These are phyloP conservation scores for Daphne laureola DNA, from an alignment of 441 rosid genomes.

Conservation along the genomic window DNA sequence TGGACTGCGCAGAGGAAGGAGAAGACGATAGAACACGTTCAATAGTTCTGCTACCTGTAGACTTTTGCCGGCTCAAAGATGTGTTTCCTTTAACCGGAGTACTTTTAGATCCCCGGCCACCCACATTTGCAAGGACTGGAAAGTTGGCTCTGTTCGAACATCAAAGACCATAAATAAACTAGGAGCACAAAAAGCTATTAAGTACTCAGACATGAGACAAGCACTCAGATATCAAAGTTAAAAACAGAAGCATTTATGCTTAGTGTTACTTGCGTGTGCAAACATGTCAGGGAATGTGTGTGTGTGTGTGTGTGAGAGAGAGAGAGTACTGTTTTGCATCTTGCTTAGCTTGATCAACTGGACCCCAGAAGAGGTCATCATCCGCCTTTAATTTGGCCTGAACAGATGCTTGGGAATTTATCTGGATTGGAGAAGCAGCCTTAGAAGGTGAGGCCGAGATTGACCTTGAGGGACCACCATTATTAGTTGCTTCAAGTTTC, in stretches of 20 bases:
- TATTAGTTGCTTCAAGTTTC: slow-evolving; percentile 46
- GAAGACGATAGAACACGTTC: slow-evolving; percentile 52
- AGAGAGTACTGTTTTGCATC: slow-evolving; percentile 65
- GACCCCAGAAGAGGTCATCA: slow-evolving; percentile 97
- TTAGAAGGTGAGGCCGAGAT: slow-evolving; percentile 54
- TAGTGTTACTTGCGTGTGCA: neutral
- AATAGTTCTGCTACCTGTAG: slow-evolving; percentile 35
- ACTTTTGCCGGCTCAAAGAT: slow-evolving; percentile 61
- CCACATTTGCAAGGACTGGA: slow-evolving; percentile 53
- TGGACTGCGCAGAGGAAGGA: slow-evolving; percentile 43
- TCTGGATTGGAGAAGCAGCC: slow-evolving; percentile 50
- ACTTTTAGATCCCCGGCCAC: slow-evolving; percentile 69
- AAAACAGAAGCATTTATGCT: neutral
- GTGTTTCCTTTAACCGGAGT: slow-evolving; percentile 49
- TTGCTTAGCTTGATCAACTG: slow-evolving; percentile 67
- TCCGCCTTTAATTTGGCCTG: slow-evolving; percentile 65
- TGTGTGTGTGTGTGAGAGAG: neutral
- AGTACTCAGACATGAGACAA: too few relatives aligned
- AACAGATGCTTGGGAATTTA: slow-evolving; percentile 42
- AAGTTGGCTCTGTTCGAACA: slow-evolving; percentile 49
- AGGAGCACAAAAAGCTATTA: too few relatives aligned
- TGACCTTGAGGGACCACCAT: slow-evolving; percentile 45
- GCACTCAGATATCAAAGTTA: too few relatives aligned
- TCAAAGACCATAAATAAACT: too few relatives aligned
- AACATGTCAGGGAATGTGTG: too few relatives aligned